Conservation (phyloP, 768 basidiomycete genomes). For the Auriscalpium vulgare region DNA sequence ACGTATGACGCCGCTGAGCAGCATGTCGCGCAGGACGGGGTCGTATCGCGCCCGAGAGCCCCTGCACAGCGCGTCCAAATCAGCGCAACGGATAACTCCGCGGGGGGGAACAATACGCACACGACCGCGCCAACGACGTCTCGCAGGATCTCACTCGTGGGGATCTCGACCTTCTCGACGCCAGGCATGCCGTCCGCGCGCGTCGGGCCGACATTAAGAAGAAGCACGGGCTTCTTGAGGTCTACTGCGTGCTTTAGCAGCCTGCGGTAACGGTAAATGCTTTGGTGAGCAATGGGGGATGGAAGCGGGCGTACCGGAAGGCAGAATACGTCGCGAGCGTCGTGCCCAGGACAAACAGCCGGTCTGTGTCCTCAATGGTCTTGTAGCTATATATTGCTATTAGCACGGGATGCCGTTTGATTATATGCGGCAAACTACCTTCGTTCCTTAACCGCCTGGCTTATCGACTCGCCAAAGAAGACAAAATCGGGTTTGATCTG, state of each 20-base stretch:
- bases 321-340: constrained; percentile 92
- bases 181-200: constrained; percentile 66
- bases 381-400: constrained; percentile 34
- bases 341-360: constrained; percentile 78
- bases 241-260: constrained; percentile 75
- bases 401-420: no score
- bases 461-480: constrained; percentile 89
- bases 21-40: constrained; percentile 39
- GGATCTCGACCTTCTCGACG: constrained; percentile 73
- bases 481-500: constrained; percentile 78
- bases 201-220: constrained; percentile 85
- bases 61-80: constrained; percentile 25
- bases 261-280: constrained; percentile 29
- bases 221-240: constrained; percentile 65
- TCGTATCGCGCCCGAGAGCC: constrained; percentile 37
- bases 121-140: constrained; percentile 52
- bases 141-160: constrained; percentile 64
- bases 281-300: not conserved
- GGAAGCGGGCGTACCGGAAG: constrained; percentile 47
- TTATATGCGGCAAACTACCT: constrained; percentile 47
- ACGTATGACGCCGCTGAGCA: constrained; percentile 50
- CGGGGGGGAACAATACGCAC: constrained; percentile 31
- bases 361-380: constrained; percentile 51
- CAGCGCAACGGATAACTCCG: not conserved
- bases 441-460: constrained; percentile 49